Percentiles rank a stretch among this genome's conserved stretches.
phyloP scores from a whole-genome alignment of 139 green algal genomes.

The Chlamydomonas sphaeroides region DNA sequence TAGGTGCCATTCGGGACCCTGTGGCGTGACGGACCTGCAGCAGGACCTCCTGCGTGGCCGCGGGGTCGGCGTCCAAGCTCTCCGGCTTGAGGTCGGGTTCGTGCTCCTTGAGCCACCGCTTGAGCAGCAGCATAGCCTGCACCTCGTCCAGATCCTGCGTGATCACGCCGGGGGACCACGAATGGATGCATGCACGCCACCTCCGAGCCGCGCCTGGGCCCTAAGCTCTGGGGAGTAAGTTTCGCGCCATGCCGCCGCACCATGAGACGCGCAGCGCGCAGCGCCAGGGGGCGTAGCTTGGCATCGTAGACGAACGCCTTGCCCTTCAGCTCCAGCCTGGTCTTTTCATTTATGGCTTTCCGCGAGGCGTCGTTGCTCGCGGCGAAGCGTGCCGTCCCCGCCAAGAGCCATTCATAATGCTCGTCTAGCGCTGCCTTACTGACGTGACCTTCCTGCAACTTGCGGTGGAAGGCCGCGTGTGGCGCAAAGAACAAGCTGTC shows the following conservation, averaged over 20 bases:
- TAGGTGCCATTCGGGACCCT: no score
- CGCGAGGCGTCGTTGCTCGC: constrained; percentile 32
- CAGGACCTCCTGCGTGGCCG: not conserved
- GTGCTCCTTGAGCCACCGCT: constrained; percentile 63
- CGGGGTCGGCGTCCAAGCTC: not conserved
- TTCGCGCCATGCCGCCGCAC: constrained; percentile 37
- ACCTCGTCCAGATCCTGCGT: constrained; percentile 73
- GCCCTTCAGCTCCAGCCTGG: constrained; percentile 17
- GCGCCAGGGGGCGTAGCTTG: constrained; percentile 25
- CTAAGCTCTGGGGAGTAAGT: no score
- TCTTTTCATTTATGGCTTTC: constrained; percentile 40
- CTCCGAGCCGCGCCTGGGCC: no score
- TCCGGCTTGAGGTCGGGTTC: not conserved
- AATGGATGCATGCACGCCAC: no score
- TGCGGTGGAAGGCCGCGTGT: constrained; percentile 7
- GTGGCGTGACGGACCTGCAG: constrained; percentile 20
- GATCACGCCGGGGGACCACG: no score
- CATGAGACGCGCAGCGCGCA: constrained; percentile 43
- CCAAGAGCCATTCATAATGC: constrained; percentile 55
- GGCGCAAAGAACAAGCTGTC: constrained; percentile 35
- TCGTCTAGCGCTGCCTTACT: constrained; percentile 9
- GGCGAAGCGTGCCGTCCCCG: constrained; percentile 10
- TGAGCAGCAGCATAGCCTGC: constrained; percentile 74
- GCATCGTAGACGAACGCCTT: constrained; percentile 47
- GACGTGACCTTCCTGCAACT: constrained; percentile 25